Evolutionary conservation across 129 eudicot genomes (phyloP).

Genomic region (Gnaphalium uliginosum): DNA sequence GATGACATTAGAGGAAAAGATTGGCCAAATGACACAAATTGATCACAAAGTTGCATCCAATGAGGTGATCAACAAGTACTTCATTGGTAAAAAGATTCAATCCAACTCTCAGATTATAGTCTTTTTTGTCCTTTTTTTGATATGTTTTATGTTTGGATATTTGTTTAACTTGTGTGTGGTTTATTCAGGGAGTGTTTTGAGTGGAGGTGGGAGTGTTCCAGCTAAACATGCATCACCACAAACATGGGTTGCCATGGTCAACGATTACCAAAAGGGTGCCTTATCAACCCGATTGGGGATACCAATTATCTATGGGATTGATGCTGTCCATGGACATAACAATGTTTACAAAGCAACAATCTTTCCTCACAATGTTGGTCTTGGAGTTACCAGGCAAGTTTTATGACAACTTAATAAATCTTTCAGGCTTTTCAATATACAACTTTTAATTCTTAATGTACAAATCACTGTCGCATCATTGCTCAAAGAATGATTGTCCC

Average conservation of each 20-base stretch:
- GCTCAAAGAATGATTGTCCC: too few relatives aligned
- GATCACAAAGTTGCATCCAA: constrained; percentile 51
- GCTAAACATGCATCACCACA: constrained; percentile 58
- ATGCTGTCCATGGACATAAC: constrained; percentile 52
- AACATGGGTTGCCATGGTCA: constrained; percentile 36
- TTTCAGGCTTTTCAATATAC: constrained; percentile 8
- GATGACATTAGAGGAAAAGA: constrained; percentile 71
- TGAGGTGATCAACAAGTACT: constrained; percentile 61
- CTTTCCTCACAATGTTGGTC: constrained; percentile 54
- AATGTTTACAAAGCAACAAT: constrained; percentile 46
- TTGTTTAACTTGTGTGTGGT: constrained; percentile 19
- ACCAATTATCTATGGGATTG: constrained; percentile 47
- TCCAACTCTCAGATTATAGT: neutral
- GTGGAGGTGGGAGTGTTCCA: constrained; percentile 85
- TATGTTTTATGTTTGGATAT: neutral
- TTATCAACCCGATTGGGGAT: constrained; percentile 47
- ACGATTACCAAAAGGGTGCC: constrained; percentile 37
- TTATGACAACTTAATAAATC: constrained; percentile 15
- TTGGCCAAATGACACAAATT: constrained; percentile 89
- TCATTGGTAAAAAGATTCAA: constrained; percentile 49
- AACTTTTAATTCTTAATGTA: constrained; percentile 7
- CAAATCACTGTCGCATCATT: neutral
- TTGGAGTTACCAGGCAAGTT: constrained; percentile 67
- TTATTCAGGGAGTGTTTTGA: constrained; percentile 69
- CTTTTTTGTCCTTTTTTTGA: neutral